A percentile compares a stretch with the other conserved stretches of the same genome.
Evolutionary conservation across 1,139 yeast genomes (phyloP).

Genomic region (Nakaseomyces bracarensis): DNA sequence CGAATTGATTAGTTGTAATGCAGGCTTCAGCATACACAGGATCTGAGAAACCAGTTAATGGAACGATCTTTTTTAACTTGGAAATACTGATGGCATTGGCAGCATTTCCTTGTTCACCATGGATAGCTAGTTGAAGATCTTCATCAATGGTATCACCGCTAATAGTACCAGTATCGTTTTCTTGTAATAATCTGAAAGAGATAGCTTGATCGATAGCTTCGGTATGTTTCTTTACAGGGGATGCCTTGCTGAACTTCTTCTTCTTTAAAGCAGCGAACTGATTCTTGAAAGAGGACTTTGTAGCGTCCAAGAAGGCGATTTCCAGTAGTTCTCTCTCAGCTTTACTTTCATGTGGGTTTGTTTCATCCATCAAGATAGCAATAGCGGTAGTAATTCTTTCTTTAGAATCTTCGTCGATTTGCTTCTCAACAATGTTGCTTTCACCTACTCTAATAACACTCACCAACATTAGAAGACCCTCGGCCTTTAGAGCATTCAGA

Average conservation of each 20-base stretch:
- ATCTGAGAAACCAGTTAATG: constrained; percentile 93
- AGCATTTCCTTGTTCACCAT: constrained; percentile 42
- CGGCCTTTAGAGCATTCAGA: constrained; percentile 83
- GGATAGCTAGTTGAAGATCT: constrained; percentile 42
- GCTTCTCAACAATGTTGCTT: constrained; percentile 61
- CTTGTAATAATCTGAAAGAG: constrained; percentile 72
- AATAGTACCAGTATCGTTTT: constrained; percentile 37
- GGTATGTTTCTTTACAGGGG: constrained; percentile 60
- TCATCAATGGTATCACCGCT: constrained; percentile 38
- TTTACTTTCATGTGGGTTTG: constrained; percentile 36
- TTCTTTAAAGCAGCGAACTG: constrained; percentile 46
- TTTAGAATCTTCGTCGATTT: constrained; percentile 90
- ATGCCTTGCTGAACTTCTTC: constrained; percentile 49
- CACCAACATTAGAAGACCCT: constrained; percentile 87
- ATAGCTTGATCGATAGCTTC: constrained; percentile 80
- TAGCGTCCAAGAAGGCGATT: constrained; percentile 76
- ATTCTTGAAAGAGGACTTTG: constrained; percentile 70
- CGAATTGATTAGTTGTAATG: constrained; percentile 90
- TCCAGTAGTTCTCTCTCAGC: constrained; percentile 44
- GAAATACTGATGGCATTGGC: constrained; percentile 52
- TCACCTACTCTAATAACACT: constrained; percentile 87
- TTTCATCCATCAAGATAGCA: constrained; percentile 63
- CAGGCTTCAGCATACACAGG: constrained; percentile 98
- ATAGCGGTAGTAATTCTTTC: constrained; percentile 86
- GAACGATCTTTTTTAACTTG: constrained; percentile 79